A percentile compares a stretch with the other conserved stretches of the same genome.
phyloP scores from a whole-genome alignment of 352 stramenopile genomes.

The Globisporangium emineosum region DNA sequence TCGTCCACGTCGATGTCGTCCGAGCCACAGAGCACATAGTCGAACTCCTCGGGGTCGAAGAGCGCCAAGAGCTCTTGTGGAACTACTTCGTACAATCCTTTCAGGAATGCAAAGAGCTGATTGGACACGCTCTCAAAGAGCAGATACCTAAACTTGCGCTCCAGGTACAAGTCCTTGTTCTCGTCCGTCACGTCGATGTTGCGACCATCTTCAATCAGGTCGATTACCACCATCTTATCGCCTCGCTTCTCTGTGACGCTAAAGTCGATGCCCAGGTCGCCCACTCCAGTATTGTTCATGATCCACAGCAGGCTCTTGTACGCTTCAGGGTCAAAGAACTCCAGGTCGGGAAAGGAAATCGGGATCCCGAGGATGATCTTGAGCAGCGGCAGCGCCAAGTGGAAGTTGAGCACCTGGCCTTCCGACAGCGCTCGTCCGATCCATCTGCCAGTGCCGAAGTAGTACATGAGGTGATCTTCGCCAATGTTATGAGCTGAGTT shows the following conservation, averaged over 20 bases:
- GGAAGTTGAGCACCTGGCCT: no score
- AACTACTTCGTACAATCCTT: slow-evolving; percentile 94
- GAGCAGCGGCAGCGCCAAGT: not conserved
- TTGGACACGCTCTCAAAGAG: slow-evolving; percentile 85
- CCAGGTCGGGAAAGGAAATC: not conserved
- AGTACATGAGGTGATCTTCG: no score
- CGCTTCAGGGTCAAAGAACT: not conserved
- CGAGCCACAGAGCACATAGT: slow-evolving; percentile 86
- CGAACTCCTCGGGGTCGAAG: slow-evolving; percentile 92
- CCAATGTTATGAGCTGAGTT: no score
- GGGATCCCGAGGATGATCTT: not conserved
- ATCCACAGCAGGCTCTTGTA: not conserved
- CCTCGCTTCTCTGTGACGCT: not conserved
- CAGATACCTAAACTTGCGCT: not conserved
- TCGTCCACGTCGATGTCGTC: slow-evolving; percentile 26
- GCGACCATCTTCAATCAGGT: not conserved
- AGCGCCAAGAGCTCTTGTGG: slow-evolving; percentile 88
- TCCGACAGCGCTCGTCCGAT: no score
- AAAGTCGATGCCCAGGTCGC: not conserved
- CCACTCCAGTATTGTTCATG: not conserved
- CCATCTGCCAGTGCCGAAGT: no score
- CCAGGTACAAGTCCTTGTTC: not conserved
- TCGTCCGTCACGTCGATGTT: not conserved
- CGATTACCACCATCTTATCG: not conserved
- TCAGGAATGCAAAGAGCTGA: slow-evolving; percentile 79